Conservation (phyloP, 495 filamentous ascomycete species). For the Massariosphaeria phaeospora region DNA sequence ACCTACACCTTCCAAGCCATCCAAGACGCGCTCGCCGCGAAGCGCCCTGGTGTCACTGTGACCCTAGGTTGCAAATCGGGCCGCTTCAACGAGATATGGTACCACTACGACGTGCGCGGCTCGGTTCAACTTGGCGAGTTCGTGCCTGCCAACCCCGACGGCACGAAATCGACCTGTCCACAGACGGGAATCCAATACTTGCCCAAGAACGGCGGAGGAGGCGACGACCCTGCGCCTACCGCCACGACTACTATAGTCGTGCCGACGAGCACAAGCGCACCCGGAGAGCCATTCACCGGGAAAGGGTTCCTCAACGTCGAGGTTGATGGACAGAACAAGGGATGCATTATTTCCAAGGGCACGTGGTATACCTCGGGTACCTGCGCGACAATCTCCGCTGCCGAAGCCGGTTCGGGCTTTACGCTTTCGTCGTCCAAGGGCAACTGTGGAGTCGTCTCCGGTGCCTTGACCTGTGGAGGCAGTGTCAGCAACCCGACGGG, state of each 20-base stretch:
- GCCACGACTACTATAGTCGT: conserved; percentile 30
- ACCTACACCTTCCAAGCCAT: conserved; percentile 65
- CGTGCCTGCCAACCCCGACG: conserved; percentile 58
- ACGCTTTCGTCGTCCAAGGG: conserved; percentile 38
- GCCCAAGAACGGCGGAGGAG: conserved; percentile 48
- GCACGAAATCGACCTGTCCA: conserved; percentile 60
- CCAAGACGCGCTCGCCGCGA: conserved; percentile 53
- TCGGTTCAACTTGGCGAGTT: conserved; percentile 72
- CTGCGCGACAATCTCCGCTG: conserved; percentile 61
- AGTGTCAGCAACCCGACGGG: conserved; percentile 25
- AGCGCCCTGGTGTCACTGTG: conserved; percentile 58
- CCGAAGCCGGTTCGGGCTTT: conserved; percentile 27
- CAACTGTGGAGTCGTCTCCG: conserved; percentile 33
- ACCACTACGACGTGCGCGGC: conserved; percentile 75
- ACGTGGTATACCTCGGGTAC: conserved; percentile 66
- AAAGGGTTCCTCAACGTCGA: conserved; percentile 58
- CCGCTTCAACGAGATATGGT: conserved; percentile 75
- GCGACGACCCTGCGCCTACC: conserved; percentile 22
- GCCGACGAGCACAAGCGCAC: conserved; percentile 39
- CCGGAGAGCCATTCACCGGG: conserved; percentile 50
- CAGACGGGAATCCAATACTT: conserved; percentile 58
- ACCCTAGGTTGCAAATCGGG: conserved; percentile 61
- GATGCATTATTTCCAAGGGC: conserved; percentile 65
- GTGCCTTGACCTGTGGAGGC: conserved; percentile 34
- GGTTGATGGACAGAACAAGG: conserved; percentile 48